Conservation (phyloP, 352 stramenopile species). For the Globisporangium mamillatum region DNA sequence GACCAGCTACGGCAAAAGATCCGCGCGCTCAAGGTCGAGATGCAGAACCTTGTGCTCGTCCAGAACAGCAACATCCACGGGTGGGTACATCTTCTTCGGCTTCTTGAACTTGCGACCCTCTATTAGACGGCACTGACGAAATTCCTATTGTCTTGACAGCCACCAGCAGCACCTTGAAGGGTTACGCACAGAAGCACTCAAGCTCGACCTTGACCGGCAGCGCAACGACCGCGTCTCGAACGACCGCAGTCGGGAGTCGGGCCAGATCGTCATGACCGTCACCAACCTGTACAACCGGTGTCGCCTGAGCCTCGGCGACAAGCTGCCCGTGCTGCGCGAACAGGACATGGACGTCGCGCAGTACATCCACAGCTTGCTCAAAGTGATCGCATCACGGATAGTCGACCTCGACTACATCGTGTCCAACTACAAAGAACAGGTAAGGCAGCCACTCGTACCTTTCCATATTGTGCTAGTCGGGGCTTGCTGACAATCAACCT, state of each 20-base stretch:
- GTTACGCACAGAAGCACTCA: slow-evolving; percentile 67
- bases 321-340: slow-evolving; percentile 68
- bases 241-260: slow-evolving; percentile 81
- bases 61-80: slow-evolving; percentile 85
- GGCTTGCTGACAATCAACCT: not conserved
- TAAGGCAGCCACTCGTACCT: slow-evolving; percentile 4
- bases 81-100: slow-evolving; percentile 9
- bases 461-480: not conserved
- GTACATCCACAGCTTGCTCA: slow-evolving; percentile 74
- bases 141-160: slow-evolving; percentile 13
- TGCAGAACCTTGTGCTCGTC: slow-evolving; percentile 79
- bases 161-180: slow-evolving; percentile 81
- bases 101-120: not conserved
- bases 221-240: slow-evolving; percentile 75
- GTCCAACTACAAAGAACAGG: slow-evolving; percentile 64
- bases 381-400: slow-evolving; percentile 79
- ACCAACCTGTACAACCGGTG: slow-evolving; percentile 91
- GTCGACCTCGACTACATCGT: slow-evolving; percentile 86
- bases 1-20: slow-evolving; percentile 77
- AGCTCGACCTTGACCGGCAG: slow-evolving; percentile 81
- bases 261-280: slow-evolving; percentile 89
- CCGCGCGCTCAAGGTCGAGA: slow-evolving; percentile 74
- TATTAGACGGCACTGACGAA: not conserved
- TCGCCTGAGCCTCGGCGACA: slow-evolving; percentile 65
- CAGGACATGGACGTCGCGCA: slow-evolving; percentile 70